These are phyloP conservation scores for Fonsecaea multimorphosa DNA, from an alignment of 2,329 filamentous ascomycete genomes.

Conservation along the genomic window DNA sequence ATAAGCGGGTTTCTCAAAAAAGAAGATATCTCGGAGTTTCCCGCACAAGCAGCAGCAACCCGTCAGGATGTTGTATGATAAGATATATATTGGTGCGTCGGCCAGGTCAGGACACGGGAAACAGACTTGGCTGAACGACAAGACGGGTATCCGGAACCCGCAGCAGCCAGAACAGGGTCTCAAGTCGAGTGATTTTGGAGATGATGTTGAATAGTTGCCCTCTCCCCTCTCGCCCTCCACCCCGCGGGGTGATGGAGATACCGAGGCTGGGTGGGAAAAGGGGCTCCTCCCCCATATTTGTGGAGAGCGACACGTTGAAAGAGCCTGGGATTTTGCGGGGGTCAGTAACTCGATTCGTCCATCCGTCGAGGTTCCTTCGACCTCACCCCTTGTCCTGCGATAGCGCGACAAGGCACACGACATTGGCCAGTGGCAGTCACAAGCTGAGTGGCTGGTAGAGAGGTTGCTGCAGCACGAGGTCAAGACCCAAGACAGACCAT, in stretches of 20 bases:
- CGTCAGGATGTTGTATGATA: constrained; percentile 1
- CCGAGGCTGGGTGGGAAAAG: constrained; percentile 22
- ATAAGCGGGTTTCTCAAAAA: constrained; percentile 3
- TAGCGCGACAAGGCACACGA: not conserved
- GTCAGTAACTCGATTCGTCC: not conserved
- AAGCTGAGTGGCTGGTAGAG: not conserved
- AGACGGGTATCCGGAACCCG: not conserved
- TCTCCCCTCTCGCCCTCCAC: not conserved
- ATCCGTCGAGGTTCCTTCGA: not conserved
- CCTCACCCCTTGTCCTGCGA: not conserved
- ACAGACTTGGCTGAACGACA: not conserved
- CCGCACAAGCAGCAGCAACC: not conserved
- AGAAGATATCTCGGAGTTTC: constrained; percentile 14
- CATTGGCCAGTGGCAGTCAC: not conserved
- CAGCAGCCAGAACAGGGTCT: not conserved
- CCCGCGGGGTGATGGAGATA: constrained; percentile 14
- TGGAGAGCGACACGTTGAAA: not conserved
- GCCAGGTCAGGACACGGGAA: not conserved
- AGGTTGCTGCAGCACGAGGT: not conserved
- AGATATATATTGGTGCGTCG: not conserved
- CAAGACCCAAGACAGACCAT: not conserved
- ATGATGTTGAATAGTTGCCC: not conserved
- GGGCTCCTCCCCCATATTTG: constrained; percentile 20
- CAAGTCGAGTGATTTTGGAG: not conserved
- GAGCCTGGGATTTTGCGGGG: not conserved